Base-by-base conservation (phyloP, 805 yeast genomes). In the Isabelozyma pseudorhagii region DNA sequence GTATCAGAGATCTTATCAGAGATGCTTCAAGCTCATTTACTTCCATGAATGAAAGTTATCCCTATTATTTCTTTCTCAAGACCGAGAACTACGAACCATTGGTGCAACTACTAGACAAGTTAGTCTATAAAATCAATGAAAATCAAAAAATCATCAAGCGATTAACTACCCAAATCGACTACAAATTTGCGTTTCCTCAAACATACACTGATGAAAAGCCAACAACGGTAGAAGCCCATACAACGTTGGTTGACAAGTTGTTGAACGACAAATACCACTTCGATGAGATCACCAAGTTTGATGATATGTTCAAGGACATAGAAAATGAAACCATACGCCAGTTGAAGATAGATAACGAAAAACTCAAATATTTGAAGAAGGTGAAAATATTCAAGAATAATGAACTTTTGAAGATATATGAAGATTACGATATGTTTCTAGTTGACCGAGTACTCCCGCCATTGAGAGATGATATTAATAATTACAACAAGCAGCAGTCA, bases 61-160 rank as follows among this genome's bases (percentile, higher is more conserved):
- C 45, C 3, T 28, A 42, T 31, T 53, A 50, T 45, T 61, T 58
- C 47, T 52, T 57, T 21, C 57, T 65, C 14, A 62, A 62, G 34
- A 65, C 67, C 9, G 77, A 72, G 47, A 69, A 65, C 49, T 59
- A 65, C 44, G 61, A 63, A 44, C 72, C 74, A 4, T 55, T 72
- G 13, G 25, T 59, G 1, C 61, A 53, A 1, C 48, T 66, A 3
- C 52, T 68, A 1, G 55, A 56, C 11, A 56, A 60, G 27, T 52
- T 70, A n/a, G 50, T 55, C 8, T 3, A 42, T 1, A 58, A 59
- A 40, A 54, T 72, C 5, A 53, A 52, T 15, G 51, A 58, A 43
- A 72, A 70, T 52, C 67, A 62, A 14, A 44, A 28, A 6, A 49
- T 56, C 13, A 55, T 71, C 14, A 59, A 54, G 27, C 51, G 60